Percentiles rank a stretch among this genome's conserved stretches.
These are phyloP conservation scores for Euryodendron excelsum DNA, from an alignment of 148 eudicot genomes.

Conservation along the genomic window DNA sequence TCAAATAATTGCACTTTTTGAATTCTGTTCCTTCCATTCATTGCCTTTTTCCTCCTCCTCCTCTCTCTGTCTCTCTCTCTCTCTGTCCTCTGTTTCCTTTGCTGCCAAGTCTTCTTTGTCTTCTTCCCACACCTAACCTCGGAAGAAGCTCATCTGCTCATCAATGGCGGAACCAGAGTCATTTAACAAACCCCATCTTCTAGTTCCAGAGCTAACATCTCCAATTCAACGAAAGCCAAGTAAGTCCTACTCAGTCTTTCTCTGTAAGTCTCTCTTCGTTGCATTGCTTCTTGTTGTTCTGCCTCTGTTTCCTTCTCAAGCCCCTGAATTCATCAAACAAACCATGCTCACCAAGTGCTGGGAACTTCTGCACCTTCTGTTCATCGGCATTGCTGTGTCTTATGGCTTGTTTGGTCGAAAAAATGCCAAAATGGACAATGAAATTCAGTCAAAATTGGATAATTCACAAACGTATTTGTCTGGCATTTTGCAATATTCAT, in stretches of 20 bases:
- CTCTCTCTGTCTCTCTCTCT: not conserved
- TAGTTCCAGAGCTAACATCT: not conserved
- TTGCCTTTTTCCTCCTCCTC: not conserved
- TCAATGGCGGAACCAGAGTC: constrained; percentile 39
- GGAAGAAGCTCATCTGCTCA: not conserved
- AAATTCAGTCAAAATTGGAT: constrained; percentile 6
- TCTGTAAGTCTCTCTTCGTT: constrained; percentile 41
- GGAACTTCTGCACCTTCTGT: constrained; percentile 65
- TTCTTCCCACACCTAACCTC: not conserved
- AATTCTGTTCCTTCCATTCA: not conserved
- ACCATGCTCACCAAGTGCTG: constrained; percentile 48
- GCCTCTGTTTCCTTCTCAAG: constrained; percentile 52
- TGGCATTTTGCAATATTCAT: constrained; percentile 38
- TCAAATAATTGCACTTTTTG: constrained; percentile 9
- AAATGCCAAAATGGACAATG: constrained; percentile 13
- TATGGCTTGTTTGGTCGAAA: constrained; percentile 67
- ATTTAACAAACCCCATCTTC: constrained; percentile 19
- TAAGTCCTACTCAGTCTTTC: constrained; percentile 41
- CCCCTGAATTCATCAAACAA: constrained; percentile 52
- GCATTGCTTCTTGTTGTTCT: constrained; percentile 42
- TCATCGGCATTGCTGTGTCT: constrained; percentile 65
- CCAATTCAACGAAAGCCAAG: constrained; percentile 36
- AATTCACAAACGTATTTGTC: constrained; percentile 24
- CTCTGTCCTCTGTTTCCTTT: not conserved
- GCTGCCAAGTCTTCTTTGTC: constrained; percentile 7